Evolutionary conservation across 192 early-diverging fungal species (phyloP).

Genomic region (Phlyctochytrium arcticum): DNA sequence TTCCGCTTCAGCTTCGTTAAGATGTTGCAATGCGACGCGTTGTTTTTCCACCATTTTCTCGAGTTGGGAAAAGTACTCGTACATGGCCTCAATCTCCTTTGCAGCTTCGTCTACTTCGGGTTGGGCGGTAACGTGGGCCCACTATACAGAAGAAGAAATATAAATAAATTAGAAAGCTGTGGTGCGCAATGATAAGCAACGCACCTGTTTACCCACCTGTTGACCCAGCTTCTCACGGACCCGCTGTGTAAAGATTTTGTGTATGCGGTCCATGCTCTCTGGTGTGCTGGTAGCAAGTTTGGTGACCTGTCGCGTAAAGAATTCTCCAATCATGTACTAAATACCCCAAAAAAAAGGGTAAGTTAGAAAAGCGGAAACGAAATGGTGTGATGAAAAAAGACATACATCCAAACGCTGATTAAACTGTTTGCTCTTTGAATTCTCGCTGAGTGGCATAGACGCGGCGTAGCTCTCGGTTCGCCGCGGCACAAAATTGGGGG

Average conservation of each 20-base stretch:
- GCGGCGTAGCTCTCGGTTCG: neutral
- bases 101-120: constrained; percentile 54
- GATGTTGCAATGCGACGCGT: constrained; percentile 24
- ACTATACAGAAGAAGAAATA: constrained; percentile 2
- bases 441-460: constrained; percentile 22
- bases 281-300: constrained; percentile 43
- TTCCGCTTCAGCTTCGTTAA: constrained; percentile 47
- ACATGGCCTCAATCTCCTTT: constrained; percentile 41
- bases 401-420: constrained; percentile 33
- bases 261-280: constrained; percentile 35
- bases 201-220: constrained; percentile 18
- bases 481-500: neutral
- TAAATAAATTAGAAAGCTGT: neutral
- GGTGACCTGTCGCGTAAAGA: constrained; percentile 38
- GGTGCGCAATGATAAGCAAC: neutral
- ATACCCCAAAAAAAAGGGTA: neutral
- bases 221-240: constrained; percentile 40
- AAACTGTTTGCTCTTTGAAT: constrained; percentile 38
- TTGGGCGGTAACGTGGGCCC: constrained; percentile 46
- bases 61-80: constrained; percentile 37
- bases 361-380: neutral
- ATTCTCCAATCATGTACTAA: constrained; percentile 41
- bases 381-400: neutral
- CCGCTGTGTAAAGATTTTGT: constrained; percentile 47
- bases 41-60: constrained; percentile 40